Conservation (phyloP, 78 protist species). For the Goniomonas avonlea region DNA sequence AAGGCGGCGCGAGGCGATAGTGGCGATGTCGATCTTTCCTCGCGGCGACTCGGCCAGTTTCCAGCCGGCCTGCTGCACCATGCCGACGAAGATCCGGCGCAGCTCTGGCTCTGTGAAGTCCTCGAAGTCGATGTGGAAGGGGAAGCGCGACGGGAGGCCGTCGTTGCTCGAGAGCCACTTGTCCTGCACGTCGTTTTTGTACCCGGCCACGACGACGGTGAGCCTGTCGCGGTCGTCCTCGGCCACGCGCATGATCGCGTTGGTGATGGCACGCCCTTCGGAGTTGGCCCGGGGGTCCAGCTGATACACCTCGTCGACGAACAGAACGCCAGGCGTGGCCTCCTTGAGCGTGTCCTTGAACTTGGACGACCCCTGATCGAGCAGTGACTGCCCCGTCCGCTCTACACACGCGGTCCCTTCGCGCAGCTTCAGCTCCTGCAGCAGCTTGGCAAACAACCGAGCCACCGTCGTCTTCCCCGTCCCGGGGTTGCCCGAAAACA, state of each 20-base stretch:
- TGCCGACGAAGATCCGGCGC: background rate
- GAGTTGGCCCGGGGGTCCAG: background rate
- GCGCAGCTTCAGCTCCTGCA: background rate
- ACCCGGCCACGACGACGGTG: constrained; percentile 34
- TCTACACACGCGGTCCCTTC: too few relatives aligned
- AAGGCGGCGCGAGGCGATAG: background rate
- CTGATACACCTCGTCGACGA: constrained; percentile 56
- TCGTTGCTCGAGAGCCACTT: constrained; percentile 12
- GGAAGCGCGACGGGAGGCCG: constrained; percentile 41
- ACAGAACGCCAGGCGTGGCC: constrained; percentile 30
- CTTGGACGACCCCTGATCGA: background rate
- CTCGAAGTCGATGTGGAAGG: background rate
- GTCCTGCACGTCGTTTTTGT: constrained; percentile 4
- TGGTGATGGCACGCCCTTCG: background rate
- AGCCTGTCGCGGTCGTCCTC: constrained; percentile 11
- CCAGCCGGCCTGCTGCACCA: background rate
- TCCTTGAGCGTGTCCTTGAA: background rate
- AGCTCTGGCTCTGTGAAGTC: constrained; percentile 7
- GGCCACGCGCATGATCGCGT: constrained; percentile 19
- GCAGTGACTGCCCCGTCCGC: background rate
- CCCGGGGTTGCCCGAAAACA: constrained; percentile 25
- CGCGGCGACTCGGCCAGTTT: too few relatives aligned
- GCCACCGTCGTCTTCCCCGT: constrained; percentile 49
- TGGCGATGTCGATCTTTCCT: too few relatives aligned
- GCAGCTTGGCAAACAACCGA: constrained; percentile 1